Evolutionary conservation across 345 rosid genomes (phyloP).

Genomic region (Gossypium ekmanianum): DNA sequence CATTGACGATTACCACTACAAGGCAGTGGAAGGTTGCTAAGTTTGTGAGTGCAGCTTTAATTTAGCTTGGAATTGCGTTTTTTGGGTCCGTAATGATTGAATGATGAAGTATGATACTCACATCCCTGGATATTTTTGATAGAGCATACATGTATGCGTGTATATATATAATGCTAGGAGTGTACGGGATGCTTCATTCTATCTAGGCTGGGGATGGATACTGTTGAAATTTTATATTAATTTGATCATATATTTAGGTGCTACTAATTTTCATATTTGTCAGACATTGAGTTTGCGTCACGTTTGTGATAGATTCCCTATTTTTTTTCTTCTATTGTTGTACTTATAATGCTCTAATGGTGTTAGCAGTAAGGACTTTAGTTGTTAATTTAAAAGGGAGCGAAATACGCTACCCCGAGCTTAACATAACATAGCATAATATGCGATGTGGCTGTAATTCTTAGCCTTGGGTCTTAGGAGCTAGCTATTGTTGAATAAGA

Average conservation of each 20-base stretch:
- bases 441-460: no score
- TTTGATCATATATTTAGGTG: background rate
- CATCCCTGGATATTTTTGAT: background rate
- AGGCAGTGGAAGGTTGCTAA: constrained; percentile 56
- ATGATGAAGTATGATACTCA: background rate
- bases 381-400: background rate
- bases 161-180: background rate
- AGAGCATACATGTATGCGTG: background rate
- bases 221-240: background rate
- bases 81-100: background rate
- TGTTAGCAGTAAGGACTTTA: background rate
- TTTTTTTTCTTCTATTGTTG: background rate
- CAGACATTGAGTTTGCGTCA: background rate
- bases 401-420: no score
- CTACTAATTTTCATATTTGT: background rate
- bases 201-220: background rate
- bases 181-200: background rate
- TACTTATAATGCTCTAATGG: background rate
- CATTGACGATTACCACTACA: constrained; percentile 89
- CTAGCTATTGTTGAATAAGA: background rate
- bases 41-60: background rate
- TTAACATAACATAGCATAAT: no score
- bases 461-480: background rate
- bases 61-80: background rate
- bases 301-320: background rate